phyloP scores from a whole-genome alignment of 2,329 filamentous ascomycete species.

The Chaetomium sp. region DNA sequence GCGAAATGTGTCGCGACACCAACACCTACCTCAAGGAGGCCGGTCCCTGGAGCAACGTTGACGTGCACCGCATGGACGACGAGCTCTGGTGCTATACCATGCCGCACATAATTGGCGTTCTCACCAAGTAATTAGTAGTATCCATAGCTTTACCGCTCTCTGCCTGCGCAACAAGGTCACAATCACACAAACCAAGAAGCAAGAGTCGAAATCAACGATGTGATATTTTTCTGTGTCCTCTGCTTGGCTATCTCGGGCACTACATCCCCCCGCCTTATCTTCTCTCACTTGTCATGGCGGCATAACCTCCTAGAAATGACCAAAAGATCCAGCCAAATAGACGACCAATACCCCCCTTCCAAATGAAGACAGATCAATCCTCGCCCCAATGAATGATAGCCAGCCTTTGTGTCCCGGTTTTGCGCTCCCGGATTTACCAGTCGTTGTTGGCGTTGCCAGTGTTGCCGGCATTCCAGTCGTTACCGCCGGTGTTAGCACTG shows the following conservation, averaged over 20 bases:
- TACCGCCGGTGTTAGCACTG: not conserved
- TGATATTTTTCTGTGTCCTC: not conserved
- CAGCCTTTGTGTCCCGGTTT: not conserved
- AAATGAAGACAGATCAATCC: not conserved
- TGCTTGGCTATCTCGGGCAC: constrained; percentile 2
- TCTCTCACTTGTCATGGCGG: not conserved
- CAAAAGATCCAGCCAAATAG: constrained; percentile 7
- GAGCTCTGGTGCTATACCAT: constrained; percentile 39
- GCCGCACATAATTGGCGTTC: constrained; percentile 46
- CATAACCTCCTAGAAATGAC: constrained; percentile 5
- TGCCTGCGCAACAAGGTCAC: not conserved
- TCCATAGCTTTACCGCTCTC: not conserved
- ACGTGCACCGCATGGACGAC: constrained; percentile 36
- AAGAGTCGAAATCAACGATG: constrained; percentile 1
- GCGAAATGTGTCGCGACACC: constrained; percentile 45
- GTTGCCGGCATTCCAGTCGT: not conserved
- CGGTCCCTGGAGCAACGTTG: constrained; percentile 45
- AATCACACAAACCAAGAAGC: not conserved
- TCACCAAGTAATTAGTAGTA: constrained; percentile 40
- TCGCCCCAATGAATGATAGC: not conserved
- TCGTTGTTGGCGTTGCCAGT: not conserved
- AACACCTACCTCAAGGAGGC: constrained; percentile 40
- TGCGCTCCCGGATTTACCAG: no score
- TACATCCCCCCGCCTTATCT: not conserved
- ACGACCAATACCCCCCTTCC: not conserved